Evolutionary conservation across 441 rosid species (phyloP).

Genomic region (Aquilaria agallochum): DNA sequence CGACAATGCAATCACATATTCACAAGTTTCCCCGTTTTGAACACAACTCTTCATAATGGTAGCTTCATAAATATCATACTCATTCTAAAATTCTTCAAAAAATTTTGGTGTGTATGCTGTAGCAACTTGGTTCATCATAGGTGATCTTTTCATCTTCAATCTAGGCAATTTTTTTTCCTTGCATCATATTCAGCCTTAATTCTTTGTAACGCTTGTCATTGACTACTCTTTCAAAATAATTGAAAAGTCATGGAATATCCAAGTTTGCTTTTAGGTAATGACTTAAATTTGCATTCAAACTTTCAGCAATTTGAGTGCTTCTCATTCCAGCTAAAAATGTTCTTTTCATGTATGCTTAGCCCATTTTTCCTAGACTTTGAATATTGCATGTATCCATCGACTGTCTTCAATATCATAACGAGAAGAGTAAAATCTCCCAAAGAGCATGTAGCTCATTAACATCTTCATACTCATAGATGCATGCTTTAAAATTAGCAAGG

Average conservation of each 20-base stretch:
- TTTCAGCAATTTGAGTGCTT: neutral
- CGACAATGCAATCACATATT: constrained; percentile 5
- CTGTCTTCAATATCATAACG: constrained; percentile 1
- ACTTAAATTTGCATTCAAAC: constrained; percentile 6
- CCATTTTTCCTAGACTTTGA: constrained; percentile 14
- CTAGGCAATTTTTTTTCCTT: constrained; percentile 3
- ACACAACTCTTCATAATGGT: constrained; percentile 11
- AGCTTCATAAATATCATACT: constrained; percentile 9
- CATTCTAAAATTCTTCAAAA: constrained; percentile 12
- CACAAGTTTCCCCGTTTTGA: neutral
- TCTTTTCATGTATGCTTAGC: constrained; percentile 9
- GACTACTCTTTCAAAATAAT: neutral
- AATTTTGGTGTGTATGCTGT: constrained; percentile 13
- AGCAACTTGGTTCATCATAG: constrained; percentile 9
- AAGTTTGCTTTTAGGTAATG: constrained; percentile 6
- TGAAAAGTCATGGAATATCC: constrained; percentile 3
- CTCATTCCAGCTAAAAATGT: constrained; percentile 10
- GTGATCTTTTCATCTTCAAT: constrained; percentile 2
- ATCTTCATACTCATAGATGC: constrained; percentile 7
- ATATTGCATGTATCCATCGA: constrained; percentile 5
- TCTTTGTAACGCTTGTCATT: constrained; percentile 8
- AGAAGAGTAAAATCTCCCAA: constrained; percentile 12
- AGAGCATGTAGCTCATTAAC: constrained; percentile 7
- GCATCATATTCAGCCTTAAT: constrained; percentile 12
- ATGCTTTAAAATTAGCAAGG: constrained; percentile 3